Evolutionary conservation across 495 filamentous ascomycete species (phyloP).

Genomic region (Podospora didyma): DNA sequence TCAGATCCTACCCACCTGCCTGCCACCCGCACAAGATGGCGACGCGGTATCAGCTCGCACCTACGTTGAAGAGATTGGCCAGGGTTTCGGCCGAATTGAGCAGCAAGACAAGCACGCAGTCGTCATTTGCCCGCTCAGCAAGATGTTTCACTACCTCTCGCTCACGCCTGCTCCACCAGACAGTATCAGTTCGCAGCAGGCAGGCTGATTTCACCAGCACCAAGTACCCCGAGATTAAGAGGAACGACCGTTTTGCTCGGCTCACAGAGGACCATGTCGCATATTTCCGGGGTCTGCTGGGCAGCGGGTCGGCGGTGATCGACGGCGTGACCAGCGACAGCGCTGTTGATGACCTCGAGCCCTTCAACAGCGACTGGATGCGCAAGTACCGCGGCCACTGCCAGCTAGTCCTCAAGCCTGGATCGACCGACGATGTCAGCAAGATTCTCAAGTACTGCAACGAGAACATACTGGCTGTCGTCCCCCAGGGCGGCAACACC

Average conservation of each 20-base stretch:
- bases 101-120: constrained; percentile 12
- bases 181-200: constrained; percentile 33
- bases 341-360: constrained; percentile 69
- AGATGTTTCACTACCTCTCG: constrained; percentile 31
- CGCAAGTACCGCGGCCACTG: constrained; percentile 93
- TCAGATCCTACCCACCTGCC: too few relatives aligned
- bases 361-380: constrained; percentile 99
- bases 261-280: constrained; percentile 72
- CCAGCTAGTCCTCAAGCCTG: constrained; percentile 80
- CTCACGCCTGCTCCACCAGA: constrained; percentile 24
- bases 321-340: constrained; percentile 73
- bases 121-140: constrained; percentile 5
- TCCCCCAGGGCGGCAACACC: constrained; percentile 97
- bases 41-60: constrained; percentile 19
- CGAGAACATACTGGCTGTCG: constrained; percentile 81
- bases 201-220: constrained; percentile 74
- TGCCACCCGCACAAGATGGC: constrained; percentile 15
- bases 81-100: constrained; percentile 10
- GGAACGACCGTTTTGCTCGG: constrained; percentile 67
- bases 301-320: constrained; percentile 71
- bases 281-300: constrained; percentile 73
- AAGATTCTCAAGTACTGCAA: constrained; percentile 91
- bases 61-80: constrained; percentile 17
- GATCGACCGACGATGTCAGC: constrained; percentile 77
- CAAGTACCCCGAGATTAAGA: constrained; percentile 76